A percentile compares a stretch with the other conserved stretches of the same genome.
phyloP scores from a whole-genome alignment of 257 asterid species.

The Anisodus tanguticus region DNA sequence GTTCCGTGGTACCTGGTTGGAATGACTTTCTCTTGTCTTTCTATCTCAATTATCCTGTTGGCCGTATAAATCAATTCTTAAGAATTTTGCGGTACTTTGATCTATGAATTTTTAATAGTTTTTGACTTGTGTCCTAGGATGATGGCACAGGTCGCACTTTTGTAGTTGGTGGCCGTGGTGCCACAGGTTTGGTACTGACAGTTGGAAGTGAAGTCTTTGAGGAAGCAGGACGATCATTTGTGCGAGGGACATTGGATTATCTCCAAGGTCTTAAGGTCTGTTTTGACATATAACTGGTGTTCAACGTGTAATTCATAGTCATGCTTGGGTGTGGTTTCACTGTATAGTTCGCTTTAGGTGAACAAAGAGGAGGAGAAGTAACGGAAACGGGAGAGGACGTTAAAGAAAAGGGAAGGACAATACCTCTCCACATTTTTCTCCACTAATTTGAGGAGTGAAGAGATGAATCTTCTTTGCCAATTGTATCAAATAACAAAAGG shows the following conservation, averaged over 20 bases:
- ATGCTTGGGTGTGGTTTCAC: background rate
- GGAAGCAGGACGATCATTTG: slow-evolving; percentile 92
- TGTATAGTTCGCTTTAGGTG: slow-evolving; percentile 14
- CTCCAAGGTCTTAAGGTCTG: slow-evolving; percentile 97
- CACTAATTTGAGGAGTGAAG: background rate
- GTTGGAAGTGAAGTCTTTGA: slow-evolving; percentile 94
- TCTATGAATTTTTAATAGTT: slow-evolving; percentile 20
- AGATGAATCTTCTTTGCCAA: slow-evolving; percentile 13
- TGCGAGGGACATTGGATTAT: slow-evolving; percentile 96
- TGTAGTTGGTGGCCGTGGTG: slow-evolving; percentile 95
- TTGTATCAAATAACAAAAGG: background rate
- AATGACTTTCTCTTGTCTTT: slow-evolving; percentile 26
- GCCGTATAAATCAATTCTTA: background rate
- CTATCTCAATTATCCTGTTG: background rate
- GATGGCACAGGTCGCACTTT: slow-evolving; percentile 90
- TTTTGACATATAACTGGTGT: background rate
- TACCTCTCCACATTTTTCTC: slow-evolving; percentile 10
- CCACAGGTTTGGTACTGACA: slow-evolving; percentile 88
- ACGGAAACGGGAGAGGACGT: background rate
- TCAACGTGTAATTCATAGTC: background rate
- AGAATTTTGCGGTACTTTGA: background rate
- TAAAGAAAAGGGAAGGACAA: background rate
- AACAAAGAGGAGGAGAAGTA: background rate
- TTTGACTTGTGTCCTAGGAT: slow-evolving; percentile 54
- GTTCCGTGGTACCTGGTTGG: slow-evolving; percentile 98